These are phyloP conservation scores for Lipomyces yamanashiensis DNA, from an alignment of 805 yeast species.

Conservation along the genomic window DNA sequence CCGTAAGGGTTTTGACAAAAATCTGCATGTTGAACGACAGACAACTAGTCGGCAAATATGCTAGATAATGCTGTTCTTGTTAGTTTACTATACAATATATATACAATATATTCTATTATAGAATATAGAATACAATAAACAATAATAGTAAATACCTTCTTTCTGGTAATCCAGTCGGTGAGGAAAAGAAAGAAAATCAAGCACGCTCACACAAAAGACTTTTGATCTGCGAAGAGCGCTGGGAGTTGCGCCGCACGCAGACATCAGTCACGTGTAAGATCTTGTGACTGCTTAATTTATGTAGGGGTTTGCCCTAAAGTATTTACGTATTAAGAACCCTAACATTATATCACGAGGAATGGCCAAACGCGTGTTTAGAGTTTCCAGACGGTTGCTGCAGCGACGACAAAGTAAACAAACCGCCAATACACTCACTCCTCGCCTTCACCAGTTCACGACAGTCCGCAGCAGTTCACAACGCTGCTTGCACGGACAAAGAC, in stretches of 20 bases:
- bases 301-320: slow-evolving; percentile 3
- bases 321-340: not conserved
- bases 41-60: slow-evolving; percentile 48
- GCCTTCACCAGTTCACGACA: not conserved
- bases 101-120: not conserved
- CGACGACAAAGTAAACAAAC: slow-evolving; percentile 5
- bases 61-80: slow-evolving; percentile 28
- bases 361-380: not conserved
- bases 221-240: not conserved
- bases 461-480: not conserved
- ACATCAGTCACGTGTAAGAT: not conserved
- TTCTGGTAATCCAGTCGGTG: slow-evolving; percentile 38
- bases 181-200: slow-evolving; percentile 7
- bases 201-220: not conserved
- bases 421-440: not conserved
- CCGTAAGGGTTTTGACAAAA: slow-evolving; percentile 99
- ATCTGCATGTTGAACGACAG: slow-evolving; percentile 55
- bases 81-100: not conserved
- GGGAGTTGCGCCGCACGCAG: not conserved
- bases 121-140: not conserved
- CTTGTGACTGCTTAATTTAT: slow-evolving; percentile 1
- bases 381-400: not conserved
- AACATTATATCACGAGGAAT: not conserved
- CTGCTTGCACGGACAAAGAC: no score
- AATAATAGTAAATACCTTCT: slow-evolving; percentile 36